A percentile compares a stretch with the other conserved stretches of the same genome.
phyloP scores from a whole-genome alignment of 2,329 filamentous ascomycete genomes.

The Sclerotinia minor region DNA sequence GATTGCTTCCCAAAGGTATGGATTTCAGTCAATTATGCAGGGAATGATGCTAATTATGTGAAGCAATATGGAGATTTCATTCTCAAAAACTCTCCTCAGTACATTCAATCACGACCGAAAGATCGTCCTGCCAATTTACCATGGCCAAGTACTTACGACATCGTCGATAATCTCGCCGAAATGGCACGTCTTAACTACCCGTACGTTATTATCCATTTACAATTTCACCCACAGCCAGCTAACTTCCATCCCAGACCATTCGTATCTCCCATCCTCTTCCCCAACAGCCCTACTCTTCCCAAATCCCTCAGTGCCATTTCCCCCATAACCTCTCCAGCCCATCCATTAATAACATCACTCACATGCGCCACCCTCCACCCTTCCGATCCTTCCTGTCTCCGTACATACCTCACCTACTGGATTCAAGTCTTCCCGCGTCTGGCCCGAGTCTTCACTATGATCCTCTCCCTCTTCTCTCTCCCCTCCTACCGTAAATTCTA shows the following conservation, averaged over 20 bases:
- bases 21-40: slow-evolving; percentile 37
- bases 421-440: slow-evolving; percentile 78
- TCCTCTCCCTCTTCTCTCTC: slow-evolving; percentile 68
- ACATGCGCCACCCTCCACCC: slow-evolving; percentile 91
- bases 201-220: slow-evolving; percentile 49
- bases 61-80: slow-evolving; percentile 63
- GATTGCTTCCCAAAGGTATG: slow-evolving; percentile 68
- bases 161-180: slow-evolving; percentile 77
- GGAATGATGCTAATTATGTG: slow-evolving; percentile 21
- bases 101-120: slow-evolving; percentile 71
- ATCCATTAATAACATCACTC: slow-evolving; percentile 80
- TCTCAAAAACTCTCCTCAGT: slow-evolving; percentile 69
- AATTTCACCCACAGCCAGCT: slow-evolving; percentile 28
- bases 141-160: slow-evolving; percentile 75
- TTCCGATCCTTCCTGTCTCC: slow-evolving; percentile 80
- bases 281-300: slow-evolving; percentile 66
- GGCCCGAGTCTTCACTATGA: slow-evolving; percentile 72
- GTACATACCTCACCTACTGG: slow-evolving; percentile 86
- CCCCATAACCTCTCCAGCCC: slow-evolving; percentile 78
- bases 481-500: slow-evolving; percentile 68
- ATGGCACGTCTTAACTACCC: slow-evolving; percentile 86
- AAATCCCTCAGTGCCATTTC: slow-evolving; percentile 65
- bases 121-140: slow-evolving; percentile 64
- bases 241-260: slow-evolving; percentile 57
- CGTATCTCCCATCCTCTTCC: slow-evolving; percentile 83